These are phyloP conservation scores for Apiospora kogelbergensis DNA, from an alignment of 2,329 filamentous ascomycete genomes.

Conservation along the genomic window DNA sequence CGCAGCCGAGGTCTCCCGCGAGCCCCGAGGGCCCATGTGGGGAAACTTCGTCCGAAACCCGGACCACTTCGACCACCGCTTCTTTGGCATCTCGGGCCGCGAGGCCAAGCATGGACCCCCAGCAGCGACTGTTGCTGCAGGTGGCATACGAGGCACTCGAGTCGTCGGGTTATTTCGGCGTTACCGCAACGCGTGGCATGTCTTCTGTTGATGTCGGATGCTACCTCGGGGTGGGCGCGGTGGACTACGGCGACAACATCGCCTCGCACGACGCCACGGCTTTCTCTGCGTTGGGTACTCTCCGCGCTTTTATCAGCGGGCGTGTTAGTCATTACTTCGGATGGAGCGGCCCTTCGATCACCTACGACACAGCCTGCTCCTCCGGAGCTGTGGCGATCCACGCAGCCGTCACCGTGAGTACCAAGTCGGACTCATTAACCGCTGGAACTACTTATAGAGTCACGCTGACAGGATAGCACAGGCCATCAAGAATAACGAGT, in stretches of 20 bases:
- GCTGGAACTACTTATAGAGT: too few relatives aligned
- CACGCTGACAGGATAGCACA: too few relatives aligned
- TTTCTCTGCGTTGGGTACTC: conserved; percentile 33
- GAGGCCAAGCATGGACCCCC: conserved; percentile 31
- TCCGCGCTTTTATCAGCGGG: conserved; percentile 32
- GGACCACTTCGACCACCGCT: conserved; percentile 25
- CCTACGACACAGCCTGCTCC: conserved; percentile 39
- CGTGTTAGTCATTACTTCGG: conserved; percentile 35
- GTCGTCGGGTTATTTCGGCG: conserved; percentile 17
- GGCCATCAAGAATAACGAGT: too few relatives aligned
- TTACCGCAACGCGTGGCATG: conserved; percentile 15
- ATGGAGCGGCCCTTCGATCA: conserved; percentile 34
- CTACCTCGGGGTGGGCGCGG: conserved; percentile 24
- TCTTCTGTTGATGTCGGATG: too few relatives aligned
- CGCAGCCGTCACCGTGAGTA: too few relatives aligned
- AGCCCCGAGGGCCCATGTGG: too few relatives aligned
- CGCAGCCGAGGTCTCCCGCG: background rate
- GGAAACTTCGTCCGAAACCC: conserved; percentile 22
- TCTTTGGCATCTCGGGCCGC: conserved; percentile 27
- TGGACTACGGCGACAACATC: conserved; percentile 26
- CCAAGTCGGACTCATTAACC: too few relatives aligned
- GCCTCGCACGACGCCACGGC: conserved; percentile 27
- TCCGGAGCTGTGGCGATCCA: conserved; percentile 36
- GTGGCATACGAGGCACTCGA: conserved; percentile 21
- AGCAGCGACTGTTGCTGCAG: conserved; percentile 26